phyloP scores from a whole-genome alignment of 257 asterid genomes.

The Solanum raphanifolium region DNA sequence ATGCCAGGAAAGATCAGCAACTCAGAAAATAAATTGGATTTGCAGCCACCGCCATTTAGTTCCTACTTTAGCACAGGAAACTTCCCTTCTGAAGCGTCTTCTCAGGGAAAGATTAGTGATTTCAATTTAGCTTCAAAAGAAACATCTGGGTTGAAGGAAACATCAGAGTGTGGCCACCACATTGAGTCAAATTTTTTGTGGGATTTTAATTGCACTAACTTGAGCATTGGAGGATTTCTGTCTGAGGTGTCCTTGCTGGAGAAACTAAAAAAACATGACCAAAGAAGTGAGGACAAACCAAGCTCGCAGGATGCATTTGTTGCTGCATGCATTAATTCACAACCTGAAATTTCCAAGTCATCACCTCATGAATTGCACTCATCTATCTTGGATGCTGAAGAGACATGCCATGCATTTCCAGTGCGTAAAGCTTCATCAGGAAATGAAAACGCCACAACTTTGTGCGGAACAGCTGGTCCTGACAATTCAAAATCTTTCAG shows the following conservation, averaged over 20 bases:
- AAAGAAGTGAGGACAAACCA: constrained; percentile 28
- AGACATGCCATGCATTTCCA: constrained; percentile 88
- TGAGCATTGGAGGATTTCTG: constrained; percentile 80
- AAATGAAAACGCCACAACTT: constrained; percentile 14
- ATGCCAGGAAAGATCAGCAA: constrained; percentile 42
- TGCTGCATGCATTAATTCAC: constrained; percentile 23
- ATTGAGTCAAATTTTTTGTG: constrained; percentile 34
- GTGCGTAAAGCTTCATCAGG: constrained; percentile 29
- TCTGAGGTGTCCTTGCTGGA: constrained; percentile 58
- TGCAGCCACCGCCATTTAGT: constrained; percentile 26
- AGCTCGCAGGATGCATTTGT: constrained; percentile 32
- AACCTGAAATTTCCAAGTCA: constrained; percentile 23
- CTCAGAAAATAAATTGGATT: constrained; percentile 24
- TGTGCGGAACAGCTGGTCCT: constrained; percentile 13
- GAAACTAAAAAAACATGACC: constrained; percentile 16
- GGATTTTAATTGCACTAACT: constrained; percentile 48
- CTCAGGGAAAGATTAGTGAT: constrained; percentile 1
- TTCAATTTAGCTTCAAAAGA: constrained; percentile 19
- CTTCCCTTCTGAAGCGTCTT: constrained; percentile 49
- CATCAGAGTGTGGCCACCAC: constrained; percentile 3
- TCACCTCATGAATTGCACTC: constrained; percentile 30
- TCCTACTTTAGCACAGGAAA: constrained; percentile 46
- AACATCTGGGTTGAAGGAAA: constrained; percentile 7
- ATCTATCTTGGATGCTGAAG: constrained; percentile 85
- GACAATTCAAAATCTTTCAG: constrained; percentile 13